Evolutionary conservation across 2,329 filamentous ascomycete genomes (phyloP).

Genomic region (Hysterium pulicare): DNA sequence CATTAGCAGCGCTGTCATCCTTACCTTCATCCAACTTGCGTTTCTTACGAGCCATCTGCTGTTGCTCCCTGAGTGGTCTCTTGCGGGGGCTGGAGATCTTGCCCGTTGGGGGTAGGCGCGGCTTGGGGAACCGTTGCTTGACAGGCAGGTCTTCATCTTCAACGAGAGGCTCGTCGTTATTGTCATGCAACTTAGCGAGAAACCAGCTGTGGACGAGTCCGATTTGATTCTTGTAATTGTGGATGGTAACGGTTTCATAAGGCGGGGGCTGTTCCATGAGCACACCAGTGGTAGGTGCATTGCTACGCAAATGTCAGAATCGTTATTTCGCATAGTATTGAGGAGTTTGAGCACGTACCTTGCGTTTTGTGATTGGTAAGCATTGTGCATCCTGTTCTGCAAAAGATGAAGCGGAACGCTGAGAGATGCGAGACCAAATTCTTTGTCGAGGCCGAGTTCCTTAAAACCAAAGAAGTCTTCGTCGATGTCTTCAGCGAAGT

Average conservation of each 20-base stretch:
- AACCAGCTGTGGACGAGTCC: constrained; percentile 91
- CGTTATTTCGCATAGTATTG: constrained; percentile 1
- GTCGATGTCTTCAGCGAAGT: constrained; percentile 95
- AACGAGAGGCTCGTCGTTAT: constrained; percentile 74
- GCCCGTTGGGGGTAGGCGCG: constrained; percentile 65
- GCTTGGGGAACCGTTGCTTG: constrained; percentile 74
- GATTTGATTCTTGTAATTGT: constrained; percentile 76
- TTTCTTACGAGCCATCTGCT: constrained; percentile 82
- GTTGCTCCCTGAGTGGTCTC: constrained; percentile 75
- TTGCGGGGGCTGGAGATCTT: constrained; percentile 87
- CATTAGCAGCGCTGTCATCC: constrained; percentile 32
- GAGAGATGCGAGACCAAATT: constrained; percentile 82
- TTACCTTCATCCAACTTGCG: constrained; percentile 61
- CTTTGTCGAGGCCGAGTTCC: constrained; percentile 85
- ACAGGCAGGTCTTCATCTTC: constrained; percentile 93
- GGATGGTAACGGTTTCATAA: constrained; percentile 73
- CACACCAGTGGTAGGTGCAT: constrained; percentile 56
- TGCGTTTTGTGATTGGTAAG: constrained; percentile 73
- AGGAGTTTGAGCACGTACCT: constrained; percentile 40
- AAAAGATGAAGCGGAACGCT: constrained; percentile 92
- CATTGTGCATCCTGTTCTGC: constrained; percentile 82
- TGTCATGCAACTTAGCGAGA: constrained; percentile 80
- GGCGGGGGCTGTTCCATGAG: constrained; percentile 66
- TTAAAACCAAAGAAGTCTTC: constrained; percentile 99
- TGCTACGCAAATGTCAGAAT: constrained; percentile 41